Base-by-base conservation (phyloP, 108 stramenopile genomes). In the Cyclostephanos invisitatus region DNA sequence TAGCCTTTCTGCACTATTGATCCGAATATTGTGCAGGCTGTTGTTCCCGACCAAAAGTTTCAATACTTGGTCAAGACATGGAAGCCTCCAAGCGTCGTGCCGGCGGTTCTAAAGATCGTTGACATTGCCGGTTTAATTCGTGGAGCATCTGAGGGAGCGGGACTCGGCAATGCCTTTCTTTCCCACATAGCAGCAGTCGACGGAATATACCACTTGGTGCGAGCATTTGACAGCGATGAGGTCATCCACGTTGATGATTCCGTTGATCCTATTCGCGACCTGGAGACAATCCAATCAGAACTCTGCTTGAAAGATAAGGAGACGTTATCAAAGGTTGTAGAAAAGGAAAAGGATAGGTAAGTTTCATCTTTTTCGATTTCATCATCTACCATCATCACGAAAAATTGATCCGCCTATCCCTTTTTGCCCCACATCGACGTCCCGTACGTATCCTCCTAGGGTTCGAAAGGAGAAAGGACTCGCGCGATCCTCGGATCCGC, bases 81-180 rank as follows among this genome's bases (percentile, higher is more conserved):
- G 72, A 97, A 97, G 73, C 87, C 92, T 32, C 84, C 90, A 22
- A 68, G 67, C 40, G 86, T 93, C 9, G 93, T 98, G 10, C 98
- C 98, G 0, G 98, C 98, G 14, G 90, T 91, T 20, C 72, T 99
- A 47, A 96, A 95, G 48, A 89, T 99, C 48, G 97, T 96, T 7
- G 99, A 99, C 84, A 99, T 99, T 85, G 99, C 99, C 32, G 99
- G 99, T 46, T 80, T 99, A 56, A 97, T 99, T 68, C 76, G 82
- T 21, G 99, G 99, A 29, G 99, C 99, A 22, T 87, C 95, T 35
- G 98, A 98, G 80, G 99, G 99, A 47, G 97, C 97, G 22, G 99
- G 99, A 28, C 83, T 99, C 4, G 99, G 99, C 37, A 99, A 99
- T 78, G 99, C 98, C 18, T 99, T 99, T 73, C 88, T 99, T 44